phyloP scores from a whole-genome alignment of 1,139 yeast species.

The Suhomyces bokatorum region DNA sequence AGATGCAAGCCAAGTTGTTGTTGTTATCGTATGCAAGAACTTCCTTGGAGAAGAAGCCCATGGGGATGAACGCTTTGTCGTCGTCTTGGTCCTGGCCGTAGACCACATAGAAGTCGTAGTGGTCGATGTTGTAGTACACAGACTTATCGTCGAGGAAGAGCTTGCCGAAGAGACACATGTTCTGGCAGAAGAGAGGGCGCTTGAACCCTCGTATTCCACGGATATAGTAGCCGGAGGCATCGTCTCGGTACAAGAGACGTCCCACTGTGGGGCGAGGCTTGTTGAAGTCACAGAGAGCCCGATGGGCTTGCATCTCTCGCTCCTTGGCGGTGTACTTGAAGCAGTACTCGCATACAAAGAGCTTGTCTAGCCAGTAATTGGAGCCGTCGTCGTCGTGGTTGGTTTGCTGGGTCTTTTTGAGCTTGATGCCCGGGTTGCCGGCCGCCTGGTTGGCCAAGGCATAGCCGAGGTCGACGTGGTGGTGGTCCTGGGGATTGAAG shows the following conservation, averaged over 20 bases:
- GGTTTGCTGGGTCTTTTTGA: conserved; percentile 6
- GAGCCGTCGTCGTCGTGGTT: conserved; percentile 2
- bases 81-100: conserved; percentile 54
- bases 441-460: conserved; percentile 18
- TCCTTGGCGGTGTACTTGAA: conserved; percentile 68
- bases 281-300: conserved; percentile 42
- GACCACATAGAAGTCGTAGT: conserved; percentile 75
- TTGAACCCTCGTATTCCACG: conserved; percentile 65
- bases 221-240: conserved; percentile 47
- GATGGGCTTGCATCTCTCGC: conserved; percentile 43
- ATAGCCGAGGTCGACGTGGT: conserved; percentile 36
- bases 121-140: conserved; percentile 74
- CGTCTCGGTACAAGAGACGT: conserved; percentile 64
- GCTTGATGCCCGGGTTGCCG: conserved; percentile 13
- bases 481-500: conserved; percentile 41
- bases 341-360: conserved; percentile 78
- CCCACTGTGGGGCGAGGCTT: conserved; percentile 54
- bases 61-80: conserved; percentile 45
- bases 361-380: conserved; percentile 57
- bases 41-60: conserved; percentile 94
- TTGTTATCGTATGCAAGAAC: conserved; percentile 79
- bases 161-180: conserved; percentile 80
- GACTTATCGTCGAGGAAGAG: conserved; percentile 90
- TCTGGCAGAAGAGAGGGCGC: conserved; percentile 72
- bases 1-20: conserved; percentile 81